Base-by-base conservation (phyloP, 1,284 basidiomycete species). In the Trichosporon sp. region DNA sequence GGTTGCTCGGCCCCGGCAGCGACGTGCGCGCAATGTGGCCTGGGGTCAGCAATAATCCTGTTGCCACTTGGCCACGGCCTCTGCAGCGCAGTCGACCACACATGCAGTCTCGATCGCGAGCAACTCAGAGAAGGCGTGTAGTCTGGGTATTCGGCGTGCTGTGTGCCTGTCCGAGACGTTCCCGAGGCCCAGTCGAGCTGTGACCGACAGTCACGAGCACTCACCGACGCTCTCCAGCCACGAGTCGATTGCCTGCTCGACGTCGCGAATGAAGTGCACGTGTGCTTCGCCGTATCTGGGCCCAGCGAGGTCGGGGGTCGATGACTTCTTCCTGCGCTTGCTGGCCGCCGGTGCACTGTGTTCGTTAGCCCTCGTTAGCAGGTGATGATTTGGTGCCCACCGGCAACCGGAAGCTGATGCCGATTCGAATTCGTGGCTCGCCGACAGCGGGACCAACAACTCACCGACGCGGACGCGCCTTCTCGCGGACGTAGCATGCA, bases 391-490 rank as follows among this genome's bases (percentile, higher is more conserved):
- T 12, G 11, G 38, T 40, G 38, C 59, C 59, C 32, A 61, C 59
- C 59, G 59, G 59, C 7, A 37, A 35, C 16, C 54, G 26, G 35
- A 31, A 32, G 56, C 11, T 32, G 46, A 19, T 40, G 38, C 38
- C 38, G 38, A 40, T 11, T 40, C 38, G 38, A 40, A 12, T 40
- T 40, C 38, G 38, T 40, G 11, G 11, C 12, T 7, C 43, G 40
- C 21, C 21, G 54, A 26, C 51, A 26, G 59, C 14, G n/a, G 14
- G 32, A 14, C 35, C 8, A 10, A 10, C 8, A 31, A 76, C 76
- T 73, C 69, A 77, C 77, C 77, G 69, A n/a, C 74, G 48, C 2
- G 75, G 77, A 12, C 77, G 61, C 0, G 77, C 75, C 69, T 78
- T 78, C 16, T 70, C 67, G n/a, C 77, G 65, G 26, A 76, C 74